Base-by-base conservation (phyloP, 2,329 filamentous ascomycete species). In the Rhexocercosporidium sp. region DNA sequence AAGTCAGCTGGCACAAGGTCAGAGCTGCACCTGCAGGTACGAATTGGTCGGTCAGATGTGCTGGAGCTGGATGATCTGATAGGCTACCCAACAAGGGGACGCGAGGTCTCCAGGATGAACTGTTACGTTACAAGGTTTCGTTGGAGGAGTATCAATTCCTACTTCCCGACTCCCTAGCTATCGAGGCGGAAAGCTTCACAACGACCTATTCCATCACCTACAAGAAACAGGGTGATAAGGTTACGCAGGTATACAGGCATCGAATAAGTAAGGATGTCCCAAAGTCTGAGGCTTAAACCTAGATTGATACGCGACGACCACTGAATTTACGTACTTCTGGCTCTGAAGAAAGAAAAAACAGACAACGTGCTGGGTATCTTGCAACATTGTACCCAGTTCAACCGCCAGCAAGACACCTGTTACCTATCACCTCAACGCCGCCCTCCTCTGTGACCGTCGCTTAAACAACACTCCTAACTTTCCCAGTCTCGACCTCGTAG, bases 401-500 rank as follows among this genome's bases (percentile, higher is more conserved):
- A 34, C 29, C 6, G 20, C 9, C 27, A 53, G 25, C 49, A 37
- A 37, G 16, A 39, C 18, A 53, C 6, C 31, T 56, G 5, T 7
- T 9, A 18, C 20, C 37, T 9, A 18, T 12, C 37, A 37, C 25
- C 18, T 44, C 37, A 44, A 44, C 20, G 14, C 37, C 51, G 8
- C 16, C 16, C 14, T 14, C 22, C 34, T 18, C 20, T 14, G 7
- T 11, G 6, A 44, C 4, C 14, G 4, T 2, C 14, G 4, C 20
- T 71, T 70, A 85, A 49, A 81, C 80, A 56, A 89, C 79, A 63
- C 79, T 81, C 70, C 80, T 83, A 59, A 85, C 83, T 77, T 82
- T 89, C 0, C 92, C 92, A 0, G 86, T 93, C 81, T 92, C 88
- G 49, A 94, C 90, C 73, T 94, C 89, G 79, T 94, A 94, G 1